Evolutionary conservation across 306 rosid genomes (phyloP).

Genomic region (Corylus avellana): DNA sequence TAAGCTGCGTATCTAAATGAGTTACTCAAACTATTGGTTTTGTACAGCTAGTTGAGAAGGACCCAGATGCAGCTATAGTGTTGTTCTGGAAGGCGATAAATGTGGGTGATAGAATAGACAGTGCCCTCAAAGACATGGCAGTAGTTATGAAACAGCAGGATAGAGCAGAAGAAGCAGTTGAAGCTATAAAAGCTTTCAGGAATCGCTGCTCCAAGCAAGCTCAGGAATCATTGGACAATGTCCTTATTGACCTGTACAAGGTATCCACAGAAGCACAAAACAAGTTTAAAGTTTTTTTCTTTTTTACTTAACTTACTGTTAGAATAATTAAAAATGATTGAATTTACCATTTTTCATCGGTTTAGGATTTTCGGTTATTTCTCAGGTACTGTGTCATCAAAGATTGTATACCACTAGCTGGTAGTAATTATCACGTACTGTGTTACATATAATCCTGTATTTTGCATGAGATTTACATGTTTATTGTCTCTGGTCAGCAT

Average conservation of each 20-base stretch:
- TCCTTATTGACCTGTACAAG: conserved; percentile 89
- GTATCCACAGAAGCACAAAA: conserved; percentile 27
- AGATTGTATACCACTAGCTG: no score
- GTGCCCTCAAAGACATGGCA: conserved; percentile 95
- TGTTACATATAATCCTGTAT: background rate
- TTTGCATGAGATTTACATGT: no score
- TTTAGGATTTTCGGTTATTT: background rate
- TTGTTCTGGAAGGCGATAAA: conserved; percentile 90
- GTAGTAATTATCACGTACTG: background rate
- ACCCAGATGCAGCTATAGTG: conserved; percentile 78
- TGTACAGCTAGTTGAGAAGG: conserved; percentile 69
- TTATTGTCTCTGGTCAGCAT: no score
- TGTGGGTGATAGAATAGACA: conserved; percentile 81
- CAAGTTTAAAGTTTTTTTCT: background rate
- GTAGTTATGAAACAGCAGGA: conserved; percentile 88
- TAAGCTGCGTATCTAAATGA: background rate
- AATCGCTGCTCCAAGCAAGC: conserved; percentile 77
- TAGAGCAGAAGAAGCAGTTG: conserved; percentile 85
- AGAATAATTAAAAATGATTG: background rate
- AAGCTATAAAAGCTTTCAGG: conserved; percentile 78
- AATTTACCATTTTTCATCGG: background rate
- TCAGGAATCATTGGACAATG: conserved; percentile 90
- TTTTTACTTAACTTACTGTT: background rate
- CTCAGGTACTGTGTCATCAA: background rate
- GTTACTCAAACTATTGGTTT: background rate